phyloP scores from a whole-genome alignment of 2,329 filamentous ascomycete genomes.

The Davidsoniella australis region DNA sequence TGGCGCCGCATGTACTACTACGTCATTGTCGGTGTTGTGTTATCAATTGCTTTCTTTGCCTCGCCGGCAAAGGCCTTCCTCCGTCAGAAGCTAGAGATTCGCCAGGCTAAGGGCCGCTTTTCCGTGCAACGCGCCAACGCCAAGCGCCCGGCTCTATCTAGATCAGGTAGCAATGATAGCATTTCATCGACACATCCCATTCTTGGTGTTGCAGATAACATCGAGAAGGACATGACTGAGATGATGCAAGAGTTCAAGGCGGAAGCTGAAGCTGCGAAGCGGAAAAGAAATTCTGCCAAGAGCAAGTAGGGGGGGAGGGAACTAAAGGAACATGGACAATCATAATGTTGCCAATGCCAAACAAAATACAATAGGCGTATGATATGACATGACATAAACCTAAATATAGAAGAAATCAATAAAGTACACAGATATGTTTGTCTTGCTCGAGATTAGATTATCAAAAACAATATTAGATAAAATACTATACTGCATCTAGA shows the following conservation, averaged over 20 bases:
- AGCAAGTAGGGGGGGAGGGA: background rate
- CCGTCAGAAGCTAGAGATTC: constrained; percentile 39
- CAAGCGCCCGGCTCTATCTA: constrained; percentile 20
- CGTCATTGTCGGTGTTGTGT: constrained; percentile 47
- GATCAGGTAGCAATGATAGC: constrained; percentile 40
- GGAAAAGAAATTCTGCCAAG: background rate
- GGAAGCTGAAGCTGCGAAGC: constrained; percentile 41
- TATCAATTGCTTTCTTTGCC: constrained; percentile 57
- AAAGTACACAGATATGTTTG: too few species aligned
- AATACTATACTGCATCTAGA: too few species aligned
- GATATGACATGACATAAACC: background rate
- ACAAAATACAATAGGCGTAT: background rate
- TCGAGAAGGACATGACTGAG: constrained; percentile 57
- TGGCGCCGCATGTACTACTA: constrained; percentile 90
- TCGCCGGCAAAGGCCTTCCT: constrained; percentile 54
- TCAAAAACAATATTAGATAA: too few species aligned
- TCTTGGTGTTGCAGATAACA: constrained; percentile 65
- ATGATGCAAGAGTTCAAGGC: constrained; percentile 56
- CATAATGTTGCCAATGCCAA: background rate
- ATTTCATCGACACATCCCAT: constrained; percentile 41
- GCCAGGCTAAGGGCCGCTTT: constrained; percentile 30
- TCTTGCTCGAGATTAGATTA: too few species aligned
- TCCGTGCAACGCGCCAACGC: constrained; percentile 14
- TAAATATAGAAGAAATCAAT: background rate
- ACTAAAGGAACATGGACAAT: background rate